phyloP scores from a whole-genome alignment of 1,284 basidiomycete genomes.

The Takashimella tepidaria region DNA sequence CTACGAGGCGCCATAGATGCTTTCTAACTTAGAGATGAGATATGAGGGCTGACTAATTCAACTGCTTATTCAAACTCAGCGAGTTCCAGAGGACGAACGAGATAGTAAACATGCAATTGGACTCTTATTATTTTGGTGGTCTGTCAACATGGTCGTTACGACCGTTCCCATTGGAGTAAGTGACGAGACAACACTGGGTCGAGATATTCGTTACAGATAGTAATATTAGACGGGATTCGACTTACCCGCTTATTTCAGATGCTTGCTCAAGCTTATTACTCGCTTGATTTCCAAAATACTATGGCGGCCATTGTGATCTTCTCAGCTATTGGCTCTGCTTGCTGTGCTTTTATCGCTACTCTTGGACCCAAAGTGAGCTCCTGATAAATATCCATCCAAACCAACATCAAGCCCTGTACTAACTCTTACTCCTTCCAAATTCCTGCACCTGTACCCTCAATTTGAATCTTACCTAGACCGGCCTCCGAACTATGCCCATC shows the following conservation, averaged over 20 bases:
- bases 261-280: constrained; percentile 54
- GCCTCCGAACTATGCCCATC: not conserved
- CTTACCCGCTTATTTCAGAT: too few relatives aligned
- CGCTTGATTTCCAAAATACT: constrained; percentile 52
- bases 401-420: too few relatives aligned
- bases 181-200: too few relatives aligned
- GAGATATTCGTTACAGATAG: too few relatives aligned
- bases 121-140: constrained; percentile 32
- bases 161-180: constrained; percentile 56
- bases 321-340: constrained; percentile 39
- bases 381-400: not conserved
- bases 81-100: constrained; percentile 29
- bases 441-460: not conserved
- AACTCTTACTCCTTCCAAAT: not conserved
- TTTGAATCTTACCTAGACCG: not conserved
- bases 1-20: constrained; percentile 1
- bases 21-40: not conserved
- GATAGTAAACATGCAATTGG: constrained; percentile 21
- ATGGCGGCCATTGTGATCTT: constrained; percentile 45
- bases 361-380: constrained; percentile 53
- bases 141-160: constrained; percentile 48
- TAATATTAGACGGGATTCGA: too few relatives aligned
- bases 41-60: not conserved
- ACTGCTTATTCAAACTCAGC: constrained; percentile 1
- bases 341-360: constrained; percentile 55